Evolutionary conservation across 129 eudicot species (phyloP).

Genomic region (Arctium minus): DNA sequence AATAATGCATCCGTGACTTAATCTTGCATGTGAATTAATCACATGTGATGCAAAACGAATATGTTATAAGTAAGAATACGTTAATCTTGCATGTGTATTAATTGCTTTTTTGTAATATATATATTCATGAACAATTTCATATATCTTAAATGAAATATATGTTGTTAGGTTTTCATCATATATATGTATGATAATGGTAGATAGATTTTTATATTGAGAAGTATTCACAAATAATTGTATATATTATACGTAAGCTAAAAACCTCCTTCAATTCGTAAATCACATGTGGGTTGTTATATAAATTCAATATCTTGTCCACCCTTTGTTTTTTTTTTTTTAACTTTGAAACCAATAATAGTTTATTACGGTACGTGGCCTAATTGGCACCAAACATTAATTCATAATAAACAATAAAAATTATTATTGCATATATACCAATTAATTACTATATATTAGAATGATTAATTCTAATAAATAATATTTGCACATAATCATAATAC

Average conservation of each 20-base stretch:
- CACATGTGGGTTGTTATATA: background rate
- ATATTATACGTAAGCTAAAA: background rate
- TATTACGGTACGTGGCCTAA: conserved; percentile 8
- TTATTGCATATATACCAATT: too few relatives aligned
- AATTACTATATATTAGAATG: too few relatives aligned
- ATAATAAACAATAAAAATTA: background rate
- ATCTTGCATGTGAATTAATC: background rate
- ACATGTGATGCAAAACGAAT: background rate
- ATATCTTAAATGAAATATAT: background rate
- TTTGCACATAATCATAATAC: too few relatives aligned
- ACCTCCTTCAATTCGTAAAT: background rate
- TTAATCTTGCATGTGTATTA: background rate
- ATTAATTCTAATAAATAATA: too few relatives aligned
- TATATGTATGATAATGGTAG: background rate
- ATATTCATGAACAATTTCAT: background rate
- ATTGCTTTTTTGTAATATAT: background rate
- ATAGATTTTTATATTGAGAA: background rate
- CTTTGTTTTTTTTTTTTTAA: background rate
- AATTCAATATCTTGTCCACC: background rate
- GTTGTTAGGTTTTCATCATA: background rate
- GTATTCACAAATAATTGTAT: background rate
- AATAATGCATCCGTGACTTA: background rate
- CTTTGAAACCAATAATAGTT: background rate
- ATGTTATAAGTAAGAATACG: too few relatives aligned
- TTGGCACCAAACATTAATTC: background rate